Evolutionary conservation across 208 protist genomes (phyloP).

Genomic region (Acanthamoeba triangularis): DNA sequence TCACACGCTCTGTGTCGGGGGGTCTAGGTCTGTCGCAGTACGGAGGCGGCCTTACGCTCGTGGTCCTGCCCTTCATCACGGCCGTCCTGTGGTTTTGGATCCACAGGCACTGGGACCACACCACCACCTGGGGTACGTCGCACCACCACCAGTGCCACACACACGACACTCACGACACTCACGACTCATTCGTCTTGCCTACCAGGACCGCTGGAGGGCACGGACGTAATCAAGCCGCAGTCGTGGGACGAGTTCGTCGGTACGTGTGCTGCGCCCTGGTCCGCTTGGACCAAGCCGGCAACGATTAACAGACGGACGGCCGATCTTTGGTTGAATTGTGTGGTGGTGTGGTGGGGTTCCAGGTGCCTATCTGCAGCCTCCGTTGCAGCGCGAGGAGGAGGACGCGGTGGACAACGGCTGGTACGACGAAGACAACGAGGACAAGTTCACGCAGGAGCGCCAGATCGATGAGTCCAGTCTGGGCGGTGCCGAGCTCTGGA

Average conservation of each 20-base stretch:
- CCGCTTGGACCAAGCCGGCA: too few species aligned
- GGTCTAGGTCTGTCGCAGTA: conserved; percentile 15
- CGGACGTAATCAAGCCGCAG: background rate
- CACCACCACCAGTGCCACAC: background rate
- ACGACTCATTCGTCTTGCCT: background rate
- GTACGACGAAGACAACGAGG: conserved; percentile 33
- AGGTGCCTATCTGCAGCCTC: conserved; percentile 34
- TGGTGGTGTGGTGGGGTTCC: background rate
- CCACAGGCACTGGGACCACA: background rate
- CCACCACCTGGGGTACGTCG: background rate
- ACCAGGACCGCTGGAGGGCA: conserved; percentile 10
- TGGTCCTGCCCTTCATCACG: conserved; percentile 56
- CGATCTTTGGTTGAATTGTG: too few species aligned
- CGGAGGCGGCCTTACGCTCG: background rate
- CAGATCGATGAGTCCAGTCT: background rate
- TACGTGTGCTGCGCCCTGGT: background rate
- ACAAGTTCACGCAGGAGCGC: background rate
- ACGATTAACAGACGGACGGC: too few species aligned
- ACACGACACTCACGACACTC: background rate
- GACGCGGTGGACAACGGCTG: conserved; percentile 37
- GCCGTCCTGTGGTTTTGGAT: background rate
- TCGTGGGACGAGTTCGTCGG: conserved; percentile 45
- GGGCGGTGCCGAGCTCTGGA: conserved; percentile 45
- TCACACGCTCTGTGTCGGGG: background rate
- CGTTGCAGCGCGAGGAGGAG: conserved; percentile 14